Conservation (phyloP, 2,329 filamentous ascomycete species). For the Beauveria caledonica region DNA sequence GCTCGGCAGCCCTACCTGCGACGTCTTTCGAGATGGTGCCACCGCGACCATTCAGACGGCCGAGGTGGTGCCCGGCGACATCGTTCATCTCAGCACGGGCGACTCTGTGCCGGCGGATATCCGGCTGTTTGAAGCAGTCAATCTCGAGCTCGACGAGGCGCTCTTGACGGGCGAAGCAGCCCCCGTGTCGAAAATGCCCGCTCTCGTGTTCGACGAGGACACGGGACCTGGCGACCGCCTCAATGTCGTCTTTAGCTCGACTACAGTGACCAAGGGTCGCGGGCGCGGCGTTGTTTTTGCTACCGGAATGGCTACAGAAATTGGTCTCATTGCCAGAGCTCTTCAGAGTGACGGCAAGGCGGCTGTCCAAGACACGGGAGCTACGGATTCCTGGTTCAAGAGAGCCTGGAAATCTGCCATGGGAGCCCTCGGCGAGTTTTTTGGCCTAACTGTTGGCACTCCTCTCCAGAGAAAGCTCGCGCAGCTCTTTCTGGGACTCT, state of each 20-base stretch:
- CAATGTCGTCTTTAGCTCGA: slow-evolving; percentile 49
- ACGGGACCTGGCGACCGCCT: slow-evolving; percentile 41
- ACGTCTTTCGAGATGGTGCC: slow-evolving; percentile 29
- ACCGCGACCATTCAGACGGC: slow-evolving; percentile 24
- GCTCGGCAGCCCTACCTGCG: slow-evolving; percentile 28
- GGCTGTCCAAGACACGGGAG: neutral
- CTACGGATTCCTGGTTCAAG: slow-evolving; percentile 4
- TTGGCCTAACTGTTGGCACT: slow-evolving; percentile 48
- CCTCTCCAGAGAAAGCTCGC: slow-evolving; percentile 60
- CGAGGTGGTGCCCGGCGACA: slow-evolving; percentile 47
- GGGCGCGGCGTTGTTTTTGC: slow-evolving; percentile 50
- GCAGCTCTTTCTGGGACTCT: slow-evolving; percentile 57
- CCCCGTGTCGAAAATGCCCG: slow-evolving; percentile 42
- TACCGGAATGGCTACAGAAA: slow-evolving; percentile 52
- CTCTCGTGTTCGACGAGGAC: slow-evolving; percentile 28
- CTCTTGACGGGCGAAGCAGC: slow-evolving; percentile 53
- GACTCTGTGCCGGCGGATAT: slow-evolving; percentile 51
- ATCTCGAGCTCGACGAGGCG: slow-evolving; percentile 56
- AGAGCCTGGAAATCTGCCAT: neutral
- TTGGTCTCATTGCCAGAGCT: slow-evolving; percentile 46
- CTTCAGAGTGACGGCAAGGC: slow-evolving; percentile 21
- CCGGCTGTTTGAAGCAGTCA: slow-evolving; percentile 45
- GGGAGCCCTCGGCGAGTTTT: slow-evolving; percentile 28
- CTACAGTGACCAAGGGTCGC: slow-evolving; percentile 49
- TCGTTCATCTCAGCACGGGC: slow-evolving; percentile 40